Conservation (phyloP, 495 filamentous ascomycete species). For the Astrothelium macrocarpum region DNA sequence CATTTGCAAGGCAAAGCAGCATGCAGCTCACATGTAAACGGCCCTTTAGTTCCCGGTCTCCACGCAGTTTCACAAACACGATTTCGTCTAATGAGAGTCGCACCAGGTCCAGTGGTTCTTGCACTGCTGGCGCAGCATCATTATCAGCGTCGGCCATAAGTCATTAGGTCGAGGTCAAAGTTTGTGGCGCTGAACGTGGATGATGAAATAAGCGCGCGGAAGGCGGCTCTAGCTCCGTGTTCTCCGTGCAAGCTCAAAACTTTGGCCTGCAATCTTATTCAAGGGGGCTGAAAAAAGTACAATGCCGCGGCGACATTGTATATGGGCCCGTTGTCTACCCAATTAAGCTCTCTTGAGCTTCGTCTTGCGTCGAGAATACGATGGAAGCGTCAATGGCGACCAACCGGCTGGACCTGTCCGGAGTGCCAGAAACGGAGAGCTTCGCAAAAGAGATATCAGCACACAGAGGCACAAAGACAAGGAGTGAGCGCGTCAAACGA, state of each 20-base stretch:
- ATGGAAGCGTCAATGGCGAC: not conserved
- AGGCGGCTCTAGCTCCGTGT: not conserved
- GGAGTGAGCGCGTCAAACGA: not conserved
- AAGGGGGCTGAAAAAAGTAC: not conserved
- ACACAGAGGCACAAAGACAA: not conserved
- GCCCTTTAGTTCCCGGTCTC: constrained; percentile 91
- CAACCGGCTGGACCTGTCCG: not conserved
- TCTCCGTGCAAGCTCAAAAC: not conserved
- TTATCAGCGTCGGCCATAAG: constrained; percentile 23
- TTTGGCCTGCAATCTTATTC: not conserved
- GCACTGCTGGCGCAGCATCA: constrained; percentile 44
- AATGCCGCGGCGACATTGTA: not conserved
- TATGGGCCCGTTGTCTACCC: not conserved
- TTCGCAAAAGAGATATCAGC: not conserved
- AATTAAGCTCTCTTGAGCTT: not conserved
- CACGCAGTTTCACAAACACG: constrained; percentile 92
- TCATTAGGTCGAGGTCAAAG: constrained; percentile 7
- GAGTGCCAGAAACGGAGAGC: not conserved
- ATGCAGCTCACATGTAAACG: constrained; percentile 67
- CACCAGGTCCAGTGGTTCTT: constrained; percentile 90
- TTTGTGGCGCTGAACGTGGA: no score
- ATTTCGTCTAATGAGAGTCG: constrained; percentile 88
- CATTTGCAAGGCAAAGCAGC: not conserved
- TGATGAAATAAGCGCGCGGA: constrained; percentile 5
- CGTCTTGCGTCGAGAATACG: not conserved